Evolutionary conservation across 768 basidiomycete species (phyloP).

Genomic region (Auriscalpium microsporum): DNA sequence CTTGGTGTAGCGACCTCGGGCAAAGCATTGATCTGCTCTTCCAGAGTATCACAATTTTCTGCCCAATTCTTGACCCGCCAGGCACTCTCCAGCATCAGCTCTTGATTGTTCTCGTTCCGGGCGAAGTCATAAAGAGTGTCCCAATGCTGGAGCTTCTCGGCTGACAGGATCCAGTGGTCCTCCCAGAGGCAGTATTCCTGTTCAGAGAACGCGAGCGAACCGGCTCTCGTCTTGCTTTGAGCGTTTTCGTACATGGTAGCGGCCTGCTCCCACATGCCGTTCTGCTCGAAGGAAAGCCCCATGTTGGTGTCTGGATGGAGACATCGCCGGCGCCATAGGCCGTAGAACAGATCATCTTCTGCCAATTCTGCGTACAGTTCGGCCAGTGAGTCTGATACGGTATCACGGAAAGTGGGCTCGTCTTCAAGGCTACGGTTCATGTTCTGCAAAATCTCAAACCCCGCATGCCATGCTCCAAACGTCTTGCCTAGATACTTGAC

Average conservation of each 20-base stretch:
- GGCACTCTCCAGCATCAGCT: constrained; percentile 88
- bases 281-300: constrained; percentile 86
- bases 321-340: constrained; percentile 85
- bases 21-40: constrained; percentile 71
- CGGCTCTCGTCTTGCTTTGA: constrained; percentile 75
- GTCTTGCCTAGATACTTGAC: constrained; percentile 95
- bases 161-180: constrained; percentile 95
- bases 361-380: constrained; percentile 93
- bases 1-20: constrained; percentile 89
- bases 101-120: constrained; percentile 80
- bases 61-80: constrained; percentile 95
- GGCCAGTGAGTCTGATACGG: constrained; percentile 81
- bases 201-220: constrained; percentile 84
- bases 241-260: constrained; percentile 82
- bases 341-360: constrained; percentile 97
- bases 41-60: constrained; percentile 65
- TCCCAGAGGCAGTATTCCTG: constrained; percentile 98
- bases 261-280: constrained; percentile 95
- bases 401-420: constrained; percentile 71
- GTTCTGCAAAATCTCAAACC: constrained; percentile 74
- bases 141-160: constrained; percentile 98
- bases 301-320: constrained; percentile 87
- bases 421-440: constrained; percentile 77
- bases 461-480: constrained; percentile 92
- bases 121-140: constrained; percentile 90